A percentile compares a stretch with the other conserved stretches of the same genome.
phyloP scores from a whole-genome alignment of 768 basidiomycete genomes.

The Leccinum arenicola region DNA sequence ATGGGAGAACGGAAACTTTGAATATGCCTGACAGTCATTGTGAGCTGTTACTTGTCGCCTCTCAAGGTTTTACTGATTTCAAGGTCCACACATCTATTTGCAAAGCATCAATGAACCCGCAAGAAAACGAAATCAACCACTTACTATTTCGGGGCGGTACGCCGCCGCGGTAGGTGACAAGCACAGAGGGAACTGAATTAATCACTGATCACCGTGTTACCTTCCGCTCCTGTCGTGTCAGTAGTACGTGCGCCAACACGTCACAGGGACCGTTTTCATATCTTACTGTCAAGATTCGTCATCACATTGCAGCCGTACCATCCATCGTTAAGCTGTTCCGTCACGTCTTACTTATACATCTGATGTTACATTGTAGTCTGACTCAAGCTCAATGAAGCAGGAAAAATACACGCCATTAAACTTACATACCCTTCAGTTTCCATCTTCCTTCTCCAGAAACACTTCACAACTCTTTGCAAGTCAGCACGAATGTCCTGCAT shows the following conservation, averaged over 20 bases:
- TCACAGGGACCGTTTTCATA: not conserved
- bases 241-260: not conserved
- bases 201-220: not conserved
- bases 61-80: not conserved
- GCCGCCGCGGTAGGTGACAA: no score
- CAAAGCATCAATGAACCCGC: not conserved
- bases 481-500: conserved; percentile 21
- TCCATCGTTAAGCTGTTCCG: not conserved
- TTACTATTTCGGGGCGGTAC: no score
- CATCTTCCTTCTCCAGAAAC: not conserved
- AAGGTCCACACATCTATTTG: not conserved
- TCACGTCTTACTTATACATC: not conserved
- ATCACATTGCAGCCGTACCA: not conserved
- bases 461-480: conserved; percentile 9
- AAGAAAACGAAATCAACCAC: not conserved
- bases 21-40: not conserved
- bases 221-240: not conserved
- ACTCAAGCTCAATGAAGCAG: not conserved
- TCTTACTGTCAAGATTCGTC: not conserved
- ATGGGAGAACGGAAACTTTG: not conserved
- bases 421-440: not conserved
- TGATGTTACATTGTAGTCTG: not conserved
- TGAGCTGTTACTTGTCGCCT: not conserved
- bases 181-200: not conserved
- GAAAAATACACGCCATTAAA: not conserved